A percentile compares a stretch with the other conserved stretches of the same genome.
These are phyloP conservation scores for Pseudomonodictys pantanalensis DNA, from an alignment of 495 filamentous ascomycete species.

Conservation along the genomic window DNA sequence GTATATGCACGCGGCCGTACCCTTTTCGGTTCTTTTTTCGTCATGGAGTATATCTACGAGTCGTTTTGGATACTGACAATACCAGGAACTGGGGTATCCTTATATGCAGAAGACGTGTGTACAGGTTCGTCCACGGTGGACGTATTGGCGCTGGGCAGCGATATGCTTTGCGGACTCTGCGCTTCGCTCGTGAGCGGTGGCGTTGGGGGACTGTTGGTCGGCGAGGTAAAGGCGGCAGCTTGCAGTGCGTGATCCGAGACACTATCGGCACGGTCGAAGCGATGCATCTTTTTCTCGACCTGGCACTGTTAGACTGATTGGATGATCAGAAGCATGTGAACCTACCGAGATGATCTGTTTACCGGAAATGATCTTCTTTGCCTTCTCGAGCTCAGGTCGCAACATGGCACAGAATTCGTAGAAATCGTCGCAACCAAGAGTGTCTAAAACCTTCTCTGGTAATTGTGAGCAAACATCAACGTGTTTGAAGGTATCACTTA, in stretches of 20 bases:
- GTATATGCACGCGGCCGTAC: slow-evolving; percentile 16
- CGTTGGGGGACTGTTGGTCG: slow-evolving; percentile 49
- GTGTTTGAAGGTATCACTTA: slow-evolving; percentile 49
- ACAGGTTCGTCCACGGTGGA: slow-evolving; percentile 51
- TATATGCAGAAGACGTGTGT: slow-evolving; percentile 26
- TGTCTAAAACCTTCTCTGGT: slow-evolving; percentile 74
- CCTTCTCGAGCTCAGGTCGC: slow-evolving; percentile 64
- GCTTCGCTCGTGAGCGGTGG: slow-evolving; percentile 59
- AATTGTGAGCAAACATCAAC: slow-evolving; percentile 44
- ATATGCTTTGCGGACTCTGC: slow-evolving; percentile 64
- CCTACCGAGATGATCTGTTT: slow-evolving; percentile 62
- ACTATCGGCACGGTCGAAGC: slow-evolving; percentile 24
- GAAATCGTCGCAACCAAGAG: slow-evolving; percentile 63
- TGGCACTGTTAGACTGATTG: slow-evolving; percentile 11
- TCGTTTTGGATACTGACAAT: slow-evolving; percentile 22
- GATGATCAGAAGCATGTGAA: neutral
- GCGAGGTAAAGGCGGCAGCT: slow-evolving; percentile 13
- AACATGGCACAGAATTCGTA: slow-evolving; percentile 68
- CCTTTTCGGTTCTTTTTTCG: neutral
- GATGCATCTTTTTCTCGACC: slow-evolving; percentile 45
- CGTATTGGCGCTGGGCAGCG: slow-evolving; percentile 57
- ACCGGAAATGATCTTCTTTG: slow-evolving; percentile 72
- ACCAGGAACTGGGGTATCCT: slow-evolving; percentile 12
- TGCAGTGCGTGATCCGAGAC: slow-evolving; percentile 1
- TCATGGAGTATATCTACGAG: slow-evolving; percentile 13